These are phyloP conservation scores for Suillus decipiens DNA, from an alignment of 768 basidiomycete species.

Conservation along the genomic window DNA sequence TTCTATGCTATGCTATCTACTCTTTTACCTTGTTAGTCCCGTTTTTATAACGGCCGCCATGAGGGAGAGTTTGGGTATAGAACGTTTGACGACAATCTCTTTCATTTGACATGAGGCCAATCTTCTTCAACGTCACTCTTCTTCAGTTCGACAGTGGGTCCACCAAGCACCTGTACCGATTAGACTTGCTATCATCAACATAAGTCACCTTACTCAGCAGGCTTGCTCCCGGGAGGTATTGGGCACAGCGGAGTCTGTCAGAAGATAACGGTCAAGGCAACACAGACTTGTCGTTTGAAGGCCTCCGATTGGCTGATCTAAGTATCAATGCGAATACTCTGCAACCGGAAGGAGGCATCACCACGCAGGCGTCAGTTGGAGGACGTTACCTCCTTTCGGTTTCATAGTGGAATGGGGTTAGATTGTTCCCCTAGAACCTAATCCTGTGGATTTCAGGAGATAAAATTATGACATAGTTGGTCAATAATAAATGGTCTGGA, in stretches of 20 bases:
- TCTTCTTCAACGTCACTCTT: background rate
- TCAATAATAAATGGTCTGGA: background rate
- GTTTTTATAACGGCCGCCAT: background rate
- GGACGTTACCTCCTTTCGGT: background rate
- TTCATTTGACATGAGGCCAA: background rate
- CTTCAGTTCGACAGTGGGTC: background rate
- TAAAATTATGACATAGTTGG: background rate
- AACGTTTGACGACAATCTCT: background rate
- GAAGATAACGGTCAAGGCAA: background rate
- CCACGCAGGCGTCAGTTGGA: background rate
- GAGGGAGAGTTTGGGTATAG: background rate
- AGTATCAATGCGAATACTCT: background rate
- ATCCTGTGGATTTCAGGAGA: background rate
- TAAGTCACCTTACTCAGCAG: background rate
- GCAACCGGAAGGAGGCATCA: background rate
- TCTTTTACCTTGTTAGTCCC: background rate
- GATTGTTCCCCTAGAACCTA: background rate
- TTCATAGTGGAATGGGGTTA: conserved; percentile 1
- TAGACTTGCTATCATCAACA: too few relatives aligned
- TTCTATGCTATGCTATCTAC: conserved; percentile 2
- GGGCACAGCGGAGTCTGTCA: too few relatives aligned
- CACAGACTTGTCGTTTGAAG: background rate
- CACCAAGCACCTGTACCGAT: background rate
- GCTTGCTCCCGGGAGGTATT: background rate
- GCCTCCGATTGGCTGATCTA: background rate